Conservation (phyloP, 495 filamentous ascomycete genomes). For the Pyronema omphalodes region DNA sequence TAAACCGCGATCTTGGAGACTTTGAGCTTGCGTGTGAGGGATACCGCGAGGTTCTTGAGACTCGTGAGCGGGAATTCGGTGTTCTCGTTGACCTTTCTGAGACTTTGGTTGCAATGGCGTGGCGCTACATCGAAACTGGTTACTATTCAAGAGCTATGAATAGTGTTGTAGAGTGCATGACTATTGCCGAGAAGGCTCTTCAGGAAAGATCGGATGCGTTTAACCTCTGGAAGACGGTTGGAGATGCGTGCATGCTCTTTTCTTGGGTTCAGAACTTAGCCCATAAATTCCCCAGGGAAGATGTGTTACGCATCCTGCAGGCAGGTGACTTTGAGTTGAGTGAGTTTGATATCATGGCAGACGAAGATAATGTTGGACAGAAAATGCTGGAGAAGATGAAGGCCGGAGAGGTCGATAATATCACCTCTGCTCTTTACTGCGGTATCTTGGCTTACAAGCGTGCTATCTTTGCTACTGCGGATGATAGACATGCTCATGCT, state of each 20-base stretch:
- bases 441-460: constrained; percentile 74
- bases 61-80: constrained; percentile 57
- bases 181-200: constrained; percentile 34
- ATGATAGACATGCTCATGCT: constrained; percentile 77
- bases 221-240: constrained; percentile 86
- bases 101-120: constrained; percentile 62
- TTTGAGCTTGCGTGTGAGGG: constrained; percentile 62
- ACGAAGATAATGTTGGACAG: constrained; percentile 50
- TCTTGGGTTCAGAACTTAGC: constrained; percentile 51
- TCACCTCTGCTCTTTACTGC: constrained; percentile 38
- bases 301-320: constrained; percentile 37
- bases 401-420: constrained; percentile 27
- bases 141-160: constrained; percentile 64
- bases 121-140: constrained; percentile 57
- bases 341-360: constrained; percentile 42
- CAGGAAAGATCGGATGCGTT: constrained; percentile 46
- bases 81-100: constrained; percentile 75
- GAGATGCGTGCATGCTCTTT: constrained; percentile 74
- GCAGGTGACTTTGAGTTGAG: constrained; percentile 31
- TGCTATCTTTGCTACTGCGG: constrained; percentile 50
- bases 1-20: constrained; percentile 75
- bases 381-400: constrained; percentile 33
- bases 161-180: constrained; percentile 41
- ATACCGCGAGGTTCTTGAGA: constrained; percentile 50
- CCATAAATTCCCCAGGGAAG: constrained; percentile 36